Conservation (phyloP, 495 filamentous ascomycete species). For the Lepidopterella palustris region DNA sequence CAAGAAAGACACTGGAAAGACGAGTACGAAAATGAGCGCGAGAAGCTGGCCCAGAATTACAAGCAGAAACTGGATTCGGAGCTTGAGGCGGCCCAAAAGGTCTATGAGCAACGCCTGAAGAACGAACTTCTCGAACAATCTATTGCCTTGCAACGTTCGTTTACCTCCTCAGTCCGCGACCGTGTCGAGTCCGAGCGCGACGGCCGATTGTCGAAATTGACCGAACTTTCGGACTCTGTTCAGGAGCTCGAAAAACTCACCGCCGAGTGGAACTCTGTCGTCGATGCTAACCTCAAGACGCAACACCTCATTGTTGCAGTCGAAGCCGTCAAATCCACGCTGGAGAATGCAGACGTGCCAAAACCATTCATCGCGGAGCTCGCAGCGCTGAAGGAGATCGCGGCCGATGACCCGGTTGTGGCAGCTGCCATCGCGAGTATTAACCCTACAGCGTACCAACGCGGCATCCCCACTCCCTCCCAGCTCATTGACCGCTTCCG, state of each 20-base stretch:
- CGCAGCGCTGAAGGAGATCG: constrained; percentile 88
- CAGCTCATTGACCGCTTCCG: constrained; percentile 94
- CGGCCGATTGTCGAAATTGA: constrained; percentile 77
- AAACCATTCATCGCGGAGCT: constrained; percentile 85
- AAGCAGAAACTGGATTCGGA: constrained; percentile 71
- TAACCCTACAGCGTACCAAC: constrained; percentile 88
- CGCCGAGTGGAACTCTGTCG: constrained; percentile 73
- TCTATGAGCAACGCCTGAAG: constrained; percentile 70
- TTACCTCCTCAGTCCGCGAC: constrained; percentile 66
- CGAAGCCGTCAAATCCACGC: constrained; percentile 71
- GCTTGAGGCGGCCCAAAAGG: constrained; percentile 61
- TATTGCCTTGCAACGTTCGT: constrained; percentile 75
- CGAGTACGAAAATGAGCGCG: constrained; percentile 85
- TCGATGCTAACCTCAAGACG: constrained; percentile 83
- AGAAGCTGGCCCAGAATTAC: constrained; percentile 66
- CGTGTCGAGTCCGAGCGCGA: constrained; percentile 85
- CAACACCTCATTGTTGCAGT: constrained; percentile 93
- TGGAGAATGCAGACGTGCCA: constrained; percentile 65
- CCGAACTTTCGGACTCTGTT: constrained; percentile 69
- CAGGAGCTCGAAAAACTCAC: constrained; percentile 78
- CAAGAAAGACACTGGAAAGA: constrained; percentile 75
- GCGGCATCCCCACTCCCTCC: constrained; percentile 71
- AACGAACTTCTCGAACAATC: constrained; percentile 91
- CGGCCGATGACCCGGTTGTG: constrained; percentile 71
- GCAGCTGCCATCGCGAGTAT: constrained; percentile 89